Evolutionary conservation across 768 basidiomycete genomes (phyloP).

Genomic region (Leccinum boreale): DNA sequence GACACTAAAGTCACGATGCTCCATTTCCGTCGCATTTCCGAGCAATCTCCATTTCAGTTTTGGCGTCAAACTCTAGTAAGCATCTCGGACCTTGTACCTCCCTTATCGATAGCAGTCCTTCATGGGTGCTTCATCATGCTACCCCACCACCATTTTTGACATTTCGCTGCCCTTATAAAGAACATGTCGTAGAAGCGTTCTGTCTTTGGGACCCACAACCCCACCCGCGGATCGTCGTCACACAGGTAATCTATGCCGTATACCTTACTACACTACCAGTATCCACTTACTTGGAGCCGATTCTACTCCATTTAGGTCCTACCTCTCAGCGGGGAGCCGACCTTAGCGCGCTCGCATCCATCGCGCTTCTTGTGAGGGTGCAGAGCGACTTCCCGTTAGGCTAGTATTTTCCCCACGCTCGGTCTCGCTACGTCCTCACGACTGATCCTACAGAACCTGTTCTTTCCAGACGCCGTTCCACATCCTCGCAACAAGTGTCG

Average conservation of each 20-base stretch:
- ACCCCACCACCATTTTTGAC: slow-evolving; percentile 10
- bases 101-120: slow-evolving; percentile 30
- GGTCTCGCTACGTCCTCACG: slow-evolving; percentile 5
- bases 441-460: slow-evolving; percentile 20
- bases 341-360: slow-evolving; percentile 60
- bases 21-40: slow-evolving; percentile 27
- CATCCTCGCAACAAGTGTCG: slow-evolving; percentile 71
- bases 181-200: slow-evolving; percentile 12
- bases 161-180: slow-evolving; percentile 31
- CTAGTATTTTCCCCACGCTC: slow-evolving; percentile 16
- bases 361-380: slow-evolving; percentile 72
- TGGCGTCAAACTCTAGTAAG: slow-evolving; percentile 14
- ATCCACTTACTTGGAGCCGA: slow-evolving; percentile 9
- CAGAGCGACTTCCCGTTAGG: slow-evolving; percentile 56
- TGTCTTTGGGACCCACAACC: slow-evolving; percentile 32
- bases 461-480: slow-evolving; percentile 49
- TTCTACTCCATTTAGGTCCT: slow-evolving; percentile 22
- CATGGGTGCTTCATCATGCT: slow-evolving; percentile 17
- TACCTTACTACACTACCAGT: slow-evolving; percentile 1
- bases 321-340: slow-evolving; percentile 44
- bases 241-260: slow-evolving; percentile 31
- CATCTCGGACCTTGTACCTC: slow-evolving; percentile 24
- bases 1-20: slow-evolving; percentile 12
- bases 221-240: slow-evolving; percentile 29
- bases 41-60: slow-evolving; percentile 18